Evolutionary conservation across 306 rosid species (phyloP).

Genomic region (Acacia acuminata): DNA sequence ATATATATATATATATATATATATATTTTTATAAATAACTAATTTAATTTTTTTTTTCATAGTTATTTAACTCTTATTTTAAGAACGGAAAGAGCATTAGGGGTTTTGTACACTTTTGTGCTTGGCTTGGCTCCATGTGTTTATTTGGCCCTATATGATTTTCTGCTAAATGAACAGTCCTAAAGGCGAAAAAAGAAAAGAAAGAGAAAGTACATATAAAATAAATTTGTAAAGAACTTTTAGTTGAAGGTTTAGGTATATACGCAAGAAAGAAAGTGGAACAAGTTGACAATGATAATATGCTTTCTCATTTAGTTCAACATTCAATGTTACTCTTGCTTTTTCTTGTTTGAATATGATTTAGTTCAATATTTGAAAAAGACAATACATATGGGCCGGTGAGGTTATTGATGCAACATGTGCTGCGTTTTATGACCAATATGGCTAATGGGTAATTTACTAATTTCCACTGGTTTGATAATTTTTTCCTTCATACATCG

Average conservation of each 20-base stretch:
- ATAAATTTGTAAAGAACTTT: not conserved
- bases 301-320: not conserved
- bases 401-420: not conserved
- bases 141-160: not conserved
- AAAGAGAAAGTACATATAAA: not conserved
- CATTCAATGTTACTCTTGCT: not conserved
- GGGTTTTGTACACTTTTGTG: too few relatives aligned
- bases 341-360: not conserved
- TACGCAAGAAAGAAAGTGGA: slow-evolving; percentile 16
- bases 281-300: slow-evolving; percentile 15
- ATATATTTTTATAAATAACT: too few relatives aligned
- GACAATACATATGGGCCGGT: not conserved
- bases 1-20: too few relatives aligned
- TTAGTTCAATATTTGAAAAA: not conserved
- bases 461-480: not conserved
- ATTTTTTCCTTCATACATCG: not conserved
- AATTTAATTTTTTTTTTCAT: too few relatives aligned
- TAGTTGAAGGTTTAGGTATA: slow-evolving; percentile 13
- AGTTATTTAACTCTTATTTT: too few relatives aligned
- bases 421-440: too few relatives aligned
- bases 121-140: not conserved
- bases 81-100: too few relatives aligned
- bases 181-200: not conserved
- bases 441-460: not conserved
- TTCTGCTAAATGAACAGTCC: too few relatives aligned